Evolutionary conservation across 345 rosid species (phyloP).

Genomic region (Gossypium ekmanianum): DNA sequence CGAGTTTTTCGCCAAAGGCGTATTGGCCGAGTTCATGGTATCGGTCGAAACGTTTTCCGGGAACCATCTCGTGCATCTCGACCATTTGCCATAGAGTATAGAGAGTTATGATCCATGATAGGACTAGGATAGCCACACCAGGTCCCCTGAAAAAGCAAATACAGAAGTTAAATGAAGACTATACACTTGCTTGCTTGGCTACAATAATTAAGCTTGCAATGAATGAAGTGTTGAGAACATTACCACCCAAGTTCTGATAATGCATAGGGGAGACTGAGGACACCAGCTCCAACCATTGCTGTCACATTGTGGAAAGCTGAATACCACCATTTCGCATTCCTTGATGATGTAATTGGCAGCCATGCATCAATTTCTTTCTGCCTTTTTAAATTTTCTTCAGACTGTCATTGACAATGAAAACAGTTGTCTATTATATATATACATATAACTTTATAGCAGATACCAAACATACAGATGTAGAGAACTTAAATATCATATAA

Average conservation of each 20-base stretch:
- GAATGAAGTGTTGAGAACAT: not conserved
- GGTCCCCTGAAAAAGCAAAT: conserved; percentile 55
- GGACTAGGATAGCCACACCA: conserved; percentile 47
- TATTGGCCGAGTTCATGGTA: conserved; percentile 76
- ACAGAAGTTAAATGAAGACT: not conserved
- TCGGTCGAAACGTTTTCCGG: conserved; percentile 64
- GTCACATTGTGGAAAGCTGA: conserved; percentile 86
- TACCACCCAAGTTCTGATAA: conserved; percentile 82
- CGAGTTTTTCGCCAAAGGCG: conserved; percentile 73
- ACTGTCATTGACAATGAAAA: conserved; percentile 10
- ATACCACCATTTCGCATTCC: conserved; percentile 90
- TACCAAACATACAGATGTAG: too few species aligned
- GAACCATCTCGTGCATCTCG: conserved; percentile 86
- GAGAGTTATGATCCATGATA: conserved; percentile 70
- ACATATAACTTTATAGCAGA: too few species aligned
- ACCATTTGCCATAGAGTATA: conserved; percentile 90
- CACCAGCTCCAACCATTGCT: conserved; percentile 97
- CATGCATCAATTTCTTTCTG: conserved; percentile 65
- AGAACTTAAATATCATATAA: too few species aligned
- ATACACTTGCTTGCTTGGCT: not conserved
- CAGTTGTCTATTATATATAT: not conserved
- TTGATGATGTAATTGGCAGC: conserved; percentile 71
- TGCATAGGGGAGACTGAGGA: conserved; percentile 77
- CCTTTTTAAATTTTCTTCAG: conserved; percentile 28
- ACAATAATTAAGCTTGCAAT: not conserved